phyloP scores from a whole-genome alignment of 768 basidiomycete species.

The Mycena vulgaris region DNA sequence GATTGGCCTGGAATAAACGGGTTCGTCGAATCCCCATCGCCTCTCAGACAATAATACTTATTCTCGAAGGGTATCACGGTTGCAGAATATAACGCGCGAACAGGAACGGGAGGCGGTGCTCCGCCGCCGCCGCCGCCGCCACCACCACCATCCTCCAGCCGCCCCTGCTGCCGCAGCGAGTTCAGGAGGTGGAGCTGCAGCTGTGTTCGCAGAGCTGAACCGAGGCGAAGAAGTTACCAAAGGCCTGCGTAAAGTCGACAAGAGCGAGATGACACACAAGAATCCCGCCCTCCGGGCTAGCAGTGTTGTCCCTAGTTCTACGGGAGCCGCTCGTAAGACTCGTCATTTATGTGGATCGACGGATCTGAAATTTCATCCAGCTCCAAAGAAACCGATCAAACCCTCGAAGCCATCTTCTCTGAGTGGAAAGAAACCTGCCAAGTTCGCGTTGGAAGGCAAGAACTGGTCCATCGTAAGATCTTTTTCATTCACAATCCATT shows the following conservation, averaged over 20 bases:
- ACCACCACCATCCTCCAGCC: slow-evolving; percentile 61
- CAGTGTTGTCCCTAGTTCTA: slow-evolving; percentile 59
- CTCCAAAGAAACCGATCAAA: slow-evolving; percentile 78
- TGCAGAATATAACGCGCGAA: slow-evolving; percentile 63
- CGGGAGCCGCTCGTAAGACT: slow-evolving; percentile 49
- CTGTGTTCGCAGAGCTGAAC: slow-evolving; percentile 93
- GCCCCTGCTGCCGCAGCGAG: slow-evolving; percentile 56
- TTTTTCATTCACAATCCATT: background rate
- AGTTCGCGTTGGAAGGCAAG: slow-evolving; percentile 90
- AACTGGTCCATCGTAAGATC: slow-evolving; percentile 91
- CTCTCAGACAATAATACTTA: slow-evolving; percentile 16
- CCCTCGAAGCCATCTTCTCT: slow-evolving; percentile 90
- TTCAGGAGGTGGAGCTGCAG: slow-evolving; percentile 71
- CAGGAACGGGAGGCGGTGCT: slow-evolving; percentile 51
- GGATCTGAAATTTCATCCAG: background rate
- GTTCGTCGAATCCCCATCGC: slow-evolving; percentile 55
- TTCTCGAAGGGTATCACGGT: slow-evolving; percentile 67
- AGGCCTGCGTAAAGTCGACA: slow-evolving; percentile 93
- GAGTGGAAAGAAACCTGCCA: slow-evolving; percentile 92
- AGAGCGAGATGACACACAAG: slow-evolving; percentile 99
- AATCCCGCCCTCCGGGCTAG: slow-evolving; percentile 90
- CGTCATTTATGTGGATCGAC: background rate
- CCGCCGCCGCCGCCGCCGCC: slow-evolving; percentile 71
- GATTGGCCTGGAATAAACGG: slow-evolving; percentile 90
- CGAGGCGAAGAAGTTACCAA: slow-evolving; percentile 92